These are phyloP conservation scores for Emiliania huxleyi DNA, from an alignment of 78 protist species.

Conservation along the genomic window DNA sequence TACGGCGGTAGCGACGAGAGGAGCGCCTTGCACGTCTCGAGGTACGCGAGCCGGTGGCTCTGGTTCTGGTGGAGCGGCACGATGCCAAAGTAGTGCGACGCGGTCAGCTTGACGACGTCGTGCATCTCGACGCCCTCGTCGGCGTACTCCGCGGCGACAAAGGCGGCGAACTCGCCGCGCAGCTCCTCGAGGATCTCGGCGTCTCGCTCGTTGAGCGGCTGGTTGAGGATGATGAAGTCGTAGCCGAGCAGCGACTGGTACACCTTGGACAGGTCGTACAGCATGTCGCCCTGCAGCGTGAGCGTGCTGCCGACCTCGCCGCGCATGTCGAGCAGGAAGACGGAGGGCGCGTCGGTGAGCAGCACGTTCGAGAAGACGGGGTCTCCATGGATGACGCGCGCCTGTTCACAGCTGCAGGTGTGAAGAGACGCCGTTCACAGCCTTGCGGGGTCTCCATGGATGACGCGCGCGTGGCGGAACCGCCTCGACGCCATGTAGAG, in stretches of 20 bases:
- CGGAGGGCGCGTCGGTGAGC: neutral
- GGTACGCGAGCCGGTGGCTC: neutral
- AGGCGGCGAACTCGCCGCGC: neutral
- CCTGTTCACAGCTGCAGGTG: no score
- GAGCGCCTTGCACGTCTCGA: neutral
- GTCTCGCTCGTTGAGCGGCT: neutral
- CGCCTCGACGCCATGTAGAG: neutral
- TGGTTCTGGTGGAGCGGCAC: neutral
- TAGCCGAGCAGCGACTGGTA: conserved; percentile 30
- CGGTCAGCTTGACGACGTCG: neutral
- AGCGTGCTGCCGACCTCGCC: neutral
- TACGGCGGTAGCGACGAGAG: neutral
- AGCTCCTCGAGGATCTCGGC: neutral
- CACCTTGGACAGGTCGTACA: conserved; percentile 10
- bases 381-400: neutral
- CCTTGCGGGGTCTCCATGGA: conserved; percentile 29
- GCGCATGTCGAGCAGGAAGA: neutral
- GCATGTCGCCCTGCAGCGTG: neutral
- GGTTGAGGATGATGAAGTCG: neutral
- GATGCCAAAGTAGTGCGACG: conserved; percentile 5
- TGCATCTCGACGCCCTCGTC: neutral
- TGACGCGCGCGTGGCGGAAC: neutral
- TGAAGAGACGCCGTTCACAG: no score
- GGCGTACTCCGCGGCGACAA: neutral
- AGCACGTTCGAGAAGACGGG: conserved; percentile 23